These are phyloP conservation scores for Rhizoctonia solani DNA, from an alignment of 1,284 basidiomycete species.

Conservation along the genomic window DNA sequence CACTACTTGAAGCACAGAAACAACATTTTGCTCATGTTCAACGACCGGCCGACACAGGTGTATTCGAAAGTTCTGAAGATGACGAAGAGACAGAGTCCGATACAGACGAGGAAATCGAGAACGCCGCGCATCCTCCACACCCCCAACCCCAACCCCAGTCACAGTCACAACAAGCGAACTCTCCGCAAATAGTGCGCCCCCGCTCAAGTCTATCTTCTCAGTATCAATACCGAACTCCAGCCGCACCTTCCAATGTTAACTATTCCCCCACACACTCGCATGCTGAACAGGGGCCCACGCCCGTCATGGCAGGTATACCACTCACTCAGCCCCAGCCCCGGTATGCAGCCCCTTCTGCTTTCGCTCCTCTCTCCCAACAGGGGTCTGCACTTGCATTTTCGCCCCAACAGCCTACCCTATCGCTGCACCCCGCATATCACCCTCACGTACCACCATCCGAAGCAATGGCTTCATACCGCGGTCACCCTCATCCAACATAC, in stretches of 20 bases:
- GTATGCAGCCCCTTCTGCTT: conserved; percentile 73
- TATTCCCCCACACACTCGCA: conserved; percentile 32
- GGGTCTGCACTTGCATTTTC: conserved; percentile 46
- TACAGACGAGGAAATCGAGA: conserved; percentile 53
- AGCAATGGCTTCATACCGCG: conserved; percentile 39
- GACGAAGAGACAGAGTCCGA: conserved; percentile 43
- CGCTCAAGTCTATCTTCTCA: conserved; percentile 72
- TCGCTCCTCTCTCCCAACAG: conserved; percentile 53
- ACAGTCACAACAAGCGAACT: conserved; percentile 35
- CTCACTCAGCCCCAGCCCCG: conserved; percentile 67
- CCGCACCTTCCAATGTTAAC: conserved; percentile 58
- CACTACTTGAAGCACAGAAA: background rate
- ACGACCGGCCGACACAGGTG: conserved; percentile 10
- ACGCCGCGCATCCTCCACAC: conserved; percentile 43
- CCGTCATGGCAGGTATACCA: conserved; percentile 45
- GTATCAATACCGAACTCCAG: conserved; percentile 71
- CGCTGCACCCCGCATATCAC: conserved; percentile 43
- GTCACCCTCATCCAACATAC: conserved; percentile 47
- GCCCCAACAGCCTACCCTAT: conserved; percentile 34
- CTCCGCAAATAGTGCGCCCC: conserved; percentile 56
- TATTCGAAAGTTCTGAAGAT: conserved; percentile 15
- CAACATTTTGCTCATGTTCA: conserved; percentile 2
- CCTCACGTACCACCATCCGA: conserved; percentile 40
- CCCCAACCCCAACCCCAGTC: background rate
- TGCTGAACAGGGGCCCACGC: conserved; percentile 27